Conservation (phyloP, 2,329 filamentous ascomycete species). For the Trichoderma oligosporum region DNA sequence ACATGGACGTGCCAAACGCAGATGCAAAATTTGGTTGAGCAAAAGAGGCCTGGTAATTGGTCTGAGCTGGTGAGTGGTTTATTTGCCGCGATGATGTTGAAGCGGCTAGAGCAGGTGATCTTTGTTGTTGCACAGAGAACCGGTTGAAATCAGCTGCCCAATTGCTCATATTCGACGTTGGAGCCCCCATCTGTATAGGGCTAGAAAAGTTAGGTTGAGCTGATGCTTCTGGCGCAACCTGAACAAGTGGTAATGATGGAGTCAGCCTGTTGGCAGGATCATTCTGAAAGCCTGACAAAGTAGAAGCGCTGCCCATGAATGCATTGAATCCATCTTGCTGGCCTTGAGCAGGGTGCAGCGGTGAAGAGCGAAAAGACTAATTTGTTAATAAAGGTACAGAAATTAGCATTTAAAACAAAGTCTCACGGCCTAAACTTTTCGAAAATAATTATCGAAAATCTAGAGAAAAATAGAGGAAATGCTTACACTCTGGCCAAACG, state of each 20-base stretch:
- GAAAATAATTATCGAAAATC: not conserved
- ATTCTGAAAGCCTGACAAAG: conserved; percentile 30
- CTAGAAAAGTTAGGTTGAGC: conserved; percentile 25
- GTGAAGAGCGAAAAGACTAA: conserved; percentile 35
- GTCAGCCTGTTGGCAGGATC: conserved; percentile 36
- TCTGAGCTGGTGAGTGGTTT: conserved; percentile 24
- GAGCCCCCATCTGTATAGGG: conserved; percentile 25
- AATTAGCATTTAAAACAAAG: not conserved
- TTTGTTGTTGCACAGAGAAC: conserved; percentile 32
- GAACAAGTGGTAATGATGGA: conserved; percentile 30
- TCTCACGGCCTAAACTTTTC: not conserved
- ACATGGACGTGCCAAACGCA: conserved; percentile 28
- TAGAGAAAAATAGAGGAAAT: not conserved
- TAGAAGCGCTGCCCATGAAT: conserved; percentile 33
- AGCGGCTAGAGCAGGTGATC: conserved; percentile 24
- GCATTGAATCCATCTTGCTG: conserved; percentile 33
- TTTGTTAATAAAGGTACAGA: not conserved
- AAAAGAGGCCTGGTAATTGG: conserved; percentile 33
- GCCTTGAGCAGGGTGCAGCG: conserved; percentile 27
- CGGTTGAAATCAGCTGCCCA: conserved; percentile 40
- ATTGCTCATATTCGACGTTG: conserved; percentile 27
- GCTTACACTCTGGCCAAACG: conserved; percentile 32
- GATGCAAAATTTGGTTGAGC: conserved; percentile 26
- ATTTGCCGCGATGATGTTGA: conserved; percentile 27
- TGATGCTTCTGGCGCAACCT: conserved; percentile 23